Percentiles rank a stretch among this genome's conserved stretches.
These are phyloP conservation scores for Aureobasidium sp. DNA, from an alignment of 2,329 filamentous ascomycete genomes.

Conservation along the genomic window DNA sequence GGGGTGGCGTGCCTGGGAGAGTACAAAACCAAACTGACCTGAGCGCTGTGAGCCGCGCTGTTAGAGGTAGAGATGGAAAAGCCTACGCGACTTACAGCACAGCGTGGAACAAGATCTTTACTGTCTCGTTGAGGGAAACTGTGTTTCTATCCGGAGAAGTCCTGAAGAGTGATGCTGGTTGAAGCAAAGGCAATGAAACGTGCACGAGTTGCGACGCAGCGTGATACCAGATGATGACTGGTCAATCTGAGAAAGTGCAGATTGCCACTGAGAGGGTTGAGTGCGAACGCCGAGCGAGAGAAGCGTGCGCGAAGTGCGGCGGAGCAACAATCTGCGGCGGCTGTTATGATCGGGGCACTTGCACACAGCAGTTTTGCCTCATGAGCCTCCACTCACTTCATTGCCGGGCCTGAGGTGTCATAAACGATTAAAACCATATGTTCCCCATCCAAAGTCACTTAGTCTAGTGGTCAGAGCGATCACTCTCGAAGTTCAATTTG, in stretches of 20 bases:
- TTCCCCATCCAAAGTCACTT: neutral
- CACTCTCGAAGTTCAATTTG: neutral
- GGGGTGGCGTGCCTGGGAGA: neutral
- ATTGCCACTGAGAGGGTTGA: neutral
- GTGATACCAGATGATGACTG: neutral
- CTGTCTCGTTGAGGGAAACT: too few relatives aligned
- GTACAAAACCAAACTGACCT: neutral
- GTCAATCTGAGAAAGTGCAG: neutral
- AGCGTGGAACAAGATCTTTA: too few relatives aligned
- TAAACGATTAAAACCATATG: neutral
- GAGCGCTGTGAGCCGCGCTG: neutral
- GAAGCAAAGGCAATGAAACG: neutral
- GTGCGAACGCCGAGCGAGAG: neutral
- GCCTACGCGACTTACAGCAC: too few relatives aligned
- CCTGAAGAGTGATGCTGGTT: neutral
- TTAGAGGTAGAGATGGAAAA: neutral
- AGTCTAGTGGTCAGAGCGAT: neutral
- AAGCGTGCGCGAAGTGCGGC: neutral
- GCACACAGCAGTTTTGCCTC: neutral
- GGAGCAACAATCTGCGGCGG: neutral
- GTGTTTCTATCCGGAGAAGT: neutral
- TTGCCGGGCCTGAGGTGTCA: too few relatives aligned
- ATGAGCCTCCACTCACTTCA: neutral
- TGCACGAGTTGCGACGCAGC: neutral
- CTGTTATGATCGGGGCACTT: neutral